Evolutionary conservation across 352 stramenopile species (phyloP), one percentile per base, ranked within the genome.

Genomic region (Pythium rhizo-oryzae): DNA sequence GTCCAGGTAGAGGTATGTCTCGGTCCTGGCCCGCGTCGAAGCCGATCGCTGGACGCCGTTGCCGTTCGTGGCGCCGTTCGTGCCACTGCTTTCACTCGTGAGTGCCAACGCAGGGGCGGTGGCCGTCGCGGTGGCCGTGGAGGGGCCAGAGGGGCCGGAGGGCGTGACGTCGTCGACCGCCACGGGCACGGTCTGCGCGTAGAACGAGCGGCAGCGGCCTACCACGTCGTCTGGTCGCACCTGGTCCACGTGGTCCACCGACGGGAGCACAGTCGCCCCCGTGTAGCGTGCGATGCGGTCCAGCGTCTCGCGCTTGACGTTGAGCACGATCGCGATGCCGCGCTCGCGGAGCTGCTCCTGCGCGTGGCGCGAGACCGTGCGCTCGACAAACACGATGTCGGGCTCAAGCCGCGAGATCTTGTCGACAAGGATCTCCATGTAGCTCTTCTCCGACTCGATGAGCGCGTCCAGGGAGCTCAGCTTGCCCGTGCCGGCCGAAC

Each of bases 371-470:
- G 91, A 97, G 18, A 97, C 88, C 13, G 85, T 90, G 18, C 87
- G 84, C 56, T 96, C 94, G 25, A 98, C 93, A 71, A 99, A 94
- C 39, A 99, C 85, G 24, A 99, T 76, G 78, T 99, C 92, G 9
- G 97, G 97, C 65, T 98, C 90, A 24, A 99, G 70, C 33, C 89
- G 90, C 4, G 96, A 90, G 63, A 99, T 99, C 66, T 99, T 99
- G 24, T 95, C 87, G 18, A 99, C 96, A 18, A 99, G 78, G 52
- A 99, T 99, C 69, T 96, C 84, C 84, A 99, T 98, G 74, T 99
- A 99, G 61, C 95, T 93, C 66, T 98, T 91, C 78, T 99, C 97
- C 74, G 98, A 90, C 71, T 99, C 97, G 28, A 99, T 72, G 8
- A 99, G 69, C 12, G 94, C 98, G 69, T 99, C 96, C 0, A 99